These are phyloP conservation scores for Bidens hawaiensis DNA, from an alignment of 140 eudicot genomes.

Conservation along the genomic window DNA sequence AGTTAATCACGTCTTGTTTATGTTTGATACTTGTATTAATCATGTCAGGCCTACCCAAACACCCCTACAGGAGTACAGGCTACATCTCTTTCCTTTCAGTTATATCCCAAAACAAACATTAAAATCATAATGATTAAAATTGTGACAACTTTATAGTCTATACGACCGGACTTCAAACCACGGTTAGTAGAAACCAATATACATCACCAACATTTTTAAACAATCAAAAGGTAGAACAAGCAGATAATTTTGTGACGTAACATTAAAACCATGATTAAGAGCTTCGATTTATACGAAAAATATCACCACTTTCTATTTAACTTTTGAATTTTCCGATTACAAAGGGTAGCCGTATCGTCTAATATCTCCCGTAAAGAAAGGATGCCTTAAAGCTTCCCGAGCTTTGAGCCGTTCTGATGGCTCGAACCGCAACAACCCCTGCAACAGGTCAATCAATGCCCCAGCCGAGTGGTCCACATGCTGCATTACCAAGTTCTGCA, in stretches of 20 bases:
- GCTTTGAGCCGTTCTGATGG: constrained; percentile 77
- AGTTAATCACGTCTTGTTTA: too few species aligned
- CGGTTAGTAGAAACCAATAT: constrained; percentile 1
- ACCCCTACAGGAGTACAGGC: too few species aligned
- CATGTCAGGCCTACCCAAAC: neutral
- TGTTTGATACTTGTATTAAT: too few species aligned
- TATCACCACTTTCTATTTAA: constrained; percentile 19
- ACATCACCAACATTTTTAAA: constrained; percentile 28
- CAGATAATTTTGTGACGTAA: constrained; percentile 17
- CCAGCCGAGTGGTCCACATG: constrained; percentile 97
- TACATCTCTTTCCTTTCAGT: neutral
- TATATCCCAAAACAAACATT: neutral
- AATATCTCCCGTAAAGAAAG: constrained; percentile 71
- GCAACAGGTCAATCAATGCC: constrained; percentile 77
- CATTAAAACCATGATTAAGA: constrained; percentile 18
- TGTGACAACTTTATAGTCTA: constrained; percentile 10
- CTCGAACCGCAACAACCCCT: constrained; percentile 74
- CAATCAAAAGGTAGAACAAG: constrained; percentile 18
- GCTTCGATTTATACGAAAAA: constrained; percentile 14
- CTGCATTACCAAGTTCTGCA: constrained; percentile 86
- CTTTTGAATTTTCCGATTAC: constrained; percentile 33
- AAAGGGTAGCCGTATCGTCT: constrained; percentile 72
- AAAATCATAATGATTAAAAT: neutral
- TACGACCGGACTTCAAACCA: constrained; percentile 1
- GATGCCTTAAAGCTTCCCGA: constrained; percentile 82